Percentiles rank a stretch among this genome's conserved stretches.
Conservation (phyloP, 2,329 filamentous ascomycete genomes). For the Ceratocystis cubensis region DNA sequence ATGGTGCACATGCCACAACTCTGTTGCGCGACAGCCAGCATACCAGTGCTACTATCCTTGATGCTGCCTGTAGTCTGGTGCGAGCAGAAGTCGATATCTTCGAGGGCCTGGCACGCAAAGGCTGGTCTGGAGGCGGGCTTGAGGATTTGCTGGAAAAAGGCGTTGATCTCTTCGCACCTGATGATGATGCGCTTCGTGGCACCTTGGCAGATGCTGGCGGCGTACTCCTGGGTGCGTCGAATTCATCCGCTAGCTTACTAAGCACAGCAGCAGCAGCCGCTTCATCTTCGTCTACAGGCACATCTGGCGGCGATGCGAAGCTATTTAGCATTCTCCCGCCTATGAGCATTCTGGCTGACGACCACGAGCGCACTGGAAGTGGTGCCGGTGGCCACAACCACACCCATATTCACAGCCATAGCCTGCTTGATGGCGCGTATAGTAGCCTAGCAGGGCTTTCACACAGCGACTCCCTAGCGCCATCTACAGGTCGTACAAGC, state of each 20-base stretch:
- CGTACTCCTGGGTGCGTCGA: slow-evolving; percentile 18
- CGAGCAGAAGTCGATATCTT: slow-evolving; percentile 59
- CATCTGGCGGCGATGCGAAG: slow-evolving; percentile 32
- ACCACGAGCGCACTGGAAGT: background rate
- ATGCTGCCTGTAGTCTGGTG: slow-evolving; percentile 52
- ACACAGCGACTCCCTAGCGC: background rate
- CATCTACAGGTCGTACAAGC: slow-evolving; percentile 18
- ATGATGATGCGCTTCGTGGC: slow-evolving; percentile 24
- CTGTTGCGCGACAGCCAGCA: slow-evolving; percentile 52
- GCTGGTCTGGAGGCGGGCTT: slow-evolving; percentile 53
- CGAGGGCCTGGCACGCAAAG: slow-evolving; percentile 52
- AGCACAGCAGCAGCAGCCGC: slow-evolving; percentile 20
- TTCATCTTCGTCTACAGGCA: slow-evolving; percentile 26
- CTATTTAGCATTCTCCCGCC: slow-evolving; percentile 53
- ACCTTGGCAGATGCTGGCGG: slow-evolving; percentile 22
- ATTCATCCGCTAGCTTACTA: slow-evolving; percentile 11
- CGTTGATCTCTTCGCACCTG: slow-evolving; percentile 45
- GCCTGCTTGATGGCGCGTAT: background rate
- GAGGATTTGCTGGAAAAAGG: slow-evolving; percentile 54
- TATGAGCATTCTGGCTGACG: slow-evolving; percentile 49
- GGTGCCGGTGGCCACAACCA: background rate
- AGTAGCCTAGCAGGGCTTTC: background rate
- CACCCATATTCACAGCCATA: background rate
- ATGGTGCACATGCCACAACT: slow-evolving; percentile 47
- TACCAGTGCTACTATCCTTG: slow-evolving; percentile 48